Conservation (phyloP, 1,139 yeast species). For the Protomyces arabidopsidicola region DNA sequence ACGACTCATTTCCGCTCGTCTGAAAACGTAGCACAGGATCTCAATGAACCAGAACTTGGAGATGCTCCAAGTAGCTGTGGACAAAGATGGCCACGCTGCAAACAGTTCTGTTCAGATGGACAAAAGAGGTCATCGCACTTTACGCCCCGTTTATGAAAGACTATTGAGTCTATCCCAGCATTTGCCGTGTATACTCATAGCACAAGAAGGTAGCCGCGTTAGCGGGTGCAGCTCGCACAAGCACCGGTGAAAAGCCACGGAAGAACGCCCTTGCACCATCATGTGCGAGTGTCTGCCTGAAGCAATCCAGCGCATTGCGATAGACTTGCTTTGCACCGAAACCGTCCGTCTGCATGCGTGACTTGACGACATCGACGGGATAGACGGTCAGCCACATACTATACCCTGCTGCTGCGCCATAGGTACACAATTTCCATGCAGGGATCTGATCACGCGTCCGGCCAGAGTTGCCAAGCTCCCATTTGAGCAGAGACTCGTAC, state of each 20-base stretch:
- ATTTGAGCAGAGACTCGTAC: constrained; percentile 57
- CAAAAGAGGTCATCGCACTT: neutral
- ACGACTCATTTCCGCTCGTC: too few species aligned
- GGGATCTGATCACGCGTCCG: constrained; percentile 51
- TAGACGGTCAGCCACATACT: constrained; percentile 67
- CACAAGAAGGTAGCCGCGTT: constrained; percentile 94
- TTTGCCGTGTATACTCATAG: constrained; percentile 79
- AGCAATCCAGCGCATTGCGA: constrained; percentile 49
- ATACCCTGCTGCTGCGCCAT: constrained; percentile 70
- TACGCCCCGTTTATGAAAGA: neutral
- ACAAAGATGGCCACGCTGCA: too few species aligned
- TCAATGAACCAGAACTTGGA: too few species aligned
- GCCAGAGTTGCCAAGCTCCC: constrained; percentile 41
- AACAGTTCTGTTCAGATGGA: neutral
- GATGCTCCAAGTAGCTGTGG: too few species aligned
- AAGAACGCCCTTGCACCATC: constrained; percentile 61
- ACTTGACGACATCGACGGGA: constrained; percentile 63
- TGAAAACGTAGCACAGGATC: too few species aligned
- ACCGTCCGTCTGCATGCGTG: constrained; percentile 63
- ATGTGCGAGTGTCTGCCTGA: constrained; percentile 45
- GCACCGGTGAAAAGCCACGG: constrained; percentile 67
- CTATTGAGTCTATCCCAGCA: constrained; percentile 34
- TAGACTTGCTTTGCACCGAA: constrained; percentile 50
- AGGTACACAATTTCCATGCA: constrained; percentile 56
- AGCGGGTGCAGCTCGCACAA: constrained; percentile 86